A percentile compares a stretch with the other conserved stretches of the same genome.
Conservation (phyloP, 306 rosid species). For the Quercus rubra region DNA sequence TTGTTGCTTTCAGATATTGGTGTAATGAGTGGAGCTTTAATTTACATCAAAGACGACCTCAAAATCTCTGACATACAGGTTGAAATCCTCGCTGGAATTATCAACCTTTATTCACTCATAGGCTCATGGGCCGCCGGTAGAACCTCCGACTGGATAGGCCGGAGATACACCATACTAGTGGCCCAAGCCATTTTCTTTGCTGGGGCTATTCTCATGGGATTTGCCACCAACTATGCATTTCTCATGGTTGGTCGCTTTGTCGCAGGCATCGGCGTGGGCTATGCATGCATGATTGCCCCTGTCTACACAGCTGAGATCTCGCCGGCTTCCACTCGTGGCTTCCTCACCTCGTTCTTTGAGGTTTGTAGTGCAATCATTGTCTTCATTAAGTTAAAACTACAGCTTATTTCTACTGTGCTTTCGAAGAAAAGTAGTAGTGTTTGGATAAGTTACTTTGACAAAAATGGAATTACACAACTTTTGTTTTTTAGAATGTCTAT, state of each 20-base stretch:
- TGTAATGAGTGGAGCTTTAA: conserved; percentile 87
- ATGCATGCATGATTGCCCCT: conserved; percentile 72
- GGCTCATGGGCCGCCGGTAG: conserved; percentile 75
- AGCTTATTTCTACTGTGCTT: not conserved
- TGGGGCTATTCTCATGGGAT: conserved; percentile 86
- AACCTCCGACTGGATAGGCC: conserved; percentile 92
- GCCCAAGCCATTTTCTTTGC: conserved; percentile 60
- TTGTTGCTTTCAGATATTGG: conserved; percentile 60
- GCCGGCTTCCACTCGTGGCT: conserved; percentile 79
- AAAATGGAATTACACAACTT: no score
- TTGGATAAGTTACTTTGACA: not conserved
- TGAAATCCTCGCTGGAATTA: conserved; percentile 65
- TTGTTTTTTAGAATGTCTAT: no score
- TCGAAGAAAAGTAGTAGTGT: not conserved
- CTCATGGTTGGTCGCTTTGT: conserved; percentile 80
- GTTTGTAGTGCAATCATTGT: conserved; percentile 17
- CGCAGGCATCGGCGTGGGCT: conserved; percentile 83
- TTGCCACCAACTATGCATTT: conserved; percentile 69
- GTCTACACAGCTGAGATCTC: conserved; percentile 86
- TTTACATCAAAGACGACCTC: conserved; percentile 55
- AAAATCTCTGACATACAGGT: conserved; percentile 41
- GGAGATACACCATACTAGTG: conserved; percentile 71
- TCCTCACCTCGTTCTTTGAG: conserved; percentile 80
- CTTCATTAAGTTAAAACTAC: not conserved
- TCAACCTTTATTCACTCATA: conserved; percentile 59